Percentiles rank a stretch among this genome's conserved stretches.
These are phyloP conservation scores for Exophiala mesophila DNA, from an alignment of 2,329 filamentous ascomycete genomes.

Conservation along the genomic window DNA sequence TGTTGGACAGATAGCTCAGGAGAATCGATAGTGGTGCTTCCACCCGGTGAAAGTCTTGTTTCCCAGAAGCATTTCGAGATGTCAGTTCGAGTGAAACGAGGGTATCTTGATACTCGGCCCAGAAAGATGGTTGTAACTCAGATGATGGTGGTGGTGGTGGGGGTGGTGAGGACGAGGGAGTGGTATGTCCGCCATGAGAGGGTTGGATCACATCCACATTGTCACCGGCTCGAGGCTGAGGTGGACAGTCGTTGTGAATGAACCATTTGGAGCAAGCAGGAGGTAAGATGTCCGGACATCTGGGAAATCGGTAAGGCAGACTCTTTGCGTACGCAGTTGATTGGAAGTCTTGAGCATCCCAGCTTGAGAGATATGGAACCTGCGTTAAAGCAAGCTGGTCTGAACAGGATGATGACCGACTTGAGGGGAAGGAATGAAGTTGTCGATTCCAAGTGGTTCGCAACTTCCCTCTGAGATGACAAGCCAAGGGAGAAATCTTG, in stretches of 20 bases:
- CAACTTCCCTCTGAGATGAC: no score
- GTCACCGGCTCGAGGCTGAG: no score
- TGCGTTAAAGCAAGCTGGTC: no score
- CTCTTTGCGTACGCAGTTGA: conserved; percentile 50
- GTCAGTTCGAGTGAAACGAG: conserved; percentile 59
- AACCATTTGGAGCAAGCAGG: conserved; percentile 62
- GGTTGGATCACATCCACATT: no score
- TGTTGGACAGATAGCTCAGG: conserved; percentile 46
- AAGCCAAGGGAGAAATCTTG: no score
- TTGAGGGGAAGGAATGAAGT: conserved; percentile 1
- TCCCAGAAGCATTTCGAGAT: conserved; percentile 3
- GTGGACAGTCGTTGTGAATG: conserved; percentile 28
- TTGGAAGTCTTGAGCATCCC: conserved; percentile 46
- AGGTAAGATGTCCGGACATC: conserved; percentile 39
- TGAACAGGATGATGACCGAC: no score
- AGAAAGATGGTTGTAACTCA: conserved; percentile 21
- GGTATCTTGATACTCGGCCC: conserved; percentile 40
- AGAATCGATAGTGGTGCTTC: conserved; percentile 57
- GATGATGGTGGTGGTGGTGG: conserved; percentile 7
- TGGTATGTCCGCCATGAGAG: no score
- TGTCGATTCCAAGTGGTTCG: not conserved
- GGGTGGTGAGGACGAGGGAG: no score
- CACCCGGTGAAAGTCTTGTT: conserved; percentile 41
- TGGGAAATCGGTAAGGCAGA: conserved; percentile 50
- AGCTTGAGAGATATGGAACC: conserved; percentile 29